Conservation (phyloP, 257 asterid species). For the Solanum sitiens region DNA sequence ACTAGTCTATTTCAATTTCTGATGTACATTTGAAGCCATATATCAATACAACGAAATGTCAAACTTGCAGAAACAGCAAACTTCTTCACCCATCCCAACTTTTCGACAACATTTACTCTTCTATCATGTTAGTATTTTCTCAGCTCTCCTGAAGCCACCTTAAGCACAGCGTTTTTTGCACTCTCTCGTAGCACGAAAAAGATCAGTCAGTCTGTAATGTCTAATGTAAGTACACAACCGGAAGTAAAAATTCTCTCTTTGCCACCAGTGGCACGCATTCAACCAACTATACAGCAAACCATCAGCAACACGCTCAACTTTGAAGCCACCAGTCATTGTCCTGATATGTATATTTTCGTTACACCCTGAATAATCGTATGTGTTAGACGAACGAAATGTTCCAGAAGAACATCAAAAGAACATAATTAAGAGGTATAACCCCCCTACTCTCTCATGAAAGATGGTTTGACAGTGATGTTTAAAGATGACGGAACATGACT, state of each 20-base stretch:
- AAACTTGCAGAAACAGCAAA: background rate
- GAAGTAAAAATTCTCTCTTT: background rate
- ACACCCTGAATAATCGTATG: background rate
- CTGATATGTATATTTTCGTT: background rate
- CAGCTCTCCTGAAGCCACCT: background rate
- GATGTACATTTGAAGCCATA: background rate
- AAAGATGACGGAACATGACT: background rate
- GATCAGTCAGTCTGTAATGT: background rate
- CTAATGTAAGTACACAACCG: background rate
- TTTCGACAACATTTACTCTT: background rate
- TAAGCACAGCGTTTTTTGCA: background rate
- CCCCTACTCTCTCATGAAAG: background rate
- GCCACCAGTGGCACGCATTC: background rate
- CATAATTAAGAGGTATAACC: background rate
- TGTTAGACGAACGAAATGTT: background rate
- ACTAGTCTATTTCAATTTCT: background rate
- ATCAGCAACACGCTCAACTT: background rate
- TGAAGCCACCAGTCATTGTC: background rate
- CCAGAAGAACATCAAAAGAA: background rate
- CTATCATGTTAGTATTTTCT: background rate
- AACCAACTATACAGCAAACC: slow-evolving; percentile 1
- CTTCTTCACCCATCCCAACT: background rate
- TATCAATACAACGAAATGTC: background rate
- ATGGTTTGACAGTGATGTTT: background rate
- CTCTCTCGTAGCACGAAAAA: background rate